Evolutionary conservation across 2,329 filamentous ascomycete species (phyloP).

Genomic region (Venturiaceae sp.): DNA sequence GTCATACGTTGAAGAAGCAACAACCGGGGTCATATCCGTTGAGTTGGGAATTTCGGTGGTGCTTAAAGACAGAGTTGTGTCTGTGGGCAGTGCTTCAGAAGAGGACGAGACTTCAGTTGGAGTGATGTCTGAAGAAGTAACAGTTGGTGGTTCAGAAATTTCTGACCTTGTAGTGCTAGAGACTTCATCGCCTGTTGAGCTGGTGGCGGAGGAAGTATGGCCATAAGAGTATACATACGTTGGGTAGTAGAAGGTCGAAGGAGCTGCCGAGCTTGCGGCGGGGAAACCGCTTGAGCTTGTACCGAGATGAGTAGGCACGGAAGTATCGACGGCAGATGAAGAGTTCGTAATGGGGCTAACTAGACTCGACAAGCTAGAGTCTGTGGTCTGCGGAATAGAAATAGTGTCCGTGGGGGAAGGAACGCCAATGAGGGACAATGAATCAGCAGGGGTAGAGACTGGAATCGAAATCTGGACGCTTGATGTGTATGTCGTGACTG

Average conservation of each 20-base stretch:
- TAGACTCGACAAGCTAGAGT: not conserved
- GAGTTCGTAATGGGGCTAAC: not conserved
- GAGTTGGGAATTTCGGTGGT: not conserved
- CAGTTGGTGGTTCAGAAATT: not conserved
- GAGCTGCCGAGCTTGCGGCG: not conserved
- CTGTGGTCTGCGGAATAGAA: not conserved
- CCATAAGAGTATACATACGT: not conserved
- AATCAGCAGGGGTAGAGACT: too few relatives aligned
- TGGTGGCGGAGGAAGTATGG: not conserved
- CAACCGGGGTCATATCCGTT: not conserved
- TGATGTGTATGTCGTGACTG: too few relatives aligned
- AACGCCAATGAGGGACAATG: not conserved
- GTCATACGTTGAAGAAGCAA: not conserved
- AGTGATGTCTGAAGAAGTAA: not conserved
- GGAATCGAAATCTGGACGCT: too few relatives aligned
- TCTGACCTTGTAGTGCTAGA: not conserved
- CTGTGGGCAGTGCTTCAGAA: too few relatives aligned
- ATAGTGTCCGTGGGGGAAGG: not conserved
- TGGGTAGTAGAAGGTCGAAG: not conserved
- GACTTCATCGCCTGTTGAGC: not conserved
- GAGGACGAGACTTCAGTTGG: not conserved
- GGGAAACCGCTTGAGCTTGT: not conserved
- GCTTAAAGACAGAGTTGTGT: too few relatives aligned
- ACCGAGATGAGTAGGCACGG: not conserved
- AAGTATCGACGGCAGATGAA: not conserved